These are phyloP conservation scores for Vitis vinifera DNA, from an alignment of 164 flowering plant genomes.

Conservation along the genomic window DNA sequence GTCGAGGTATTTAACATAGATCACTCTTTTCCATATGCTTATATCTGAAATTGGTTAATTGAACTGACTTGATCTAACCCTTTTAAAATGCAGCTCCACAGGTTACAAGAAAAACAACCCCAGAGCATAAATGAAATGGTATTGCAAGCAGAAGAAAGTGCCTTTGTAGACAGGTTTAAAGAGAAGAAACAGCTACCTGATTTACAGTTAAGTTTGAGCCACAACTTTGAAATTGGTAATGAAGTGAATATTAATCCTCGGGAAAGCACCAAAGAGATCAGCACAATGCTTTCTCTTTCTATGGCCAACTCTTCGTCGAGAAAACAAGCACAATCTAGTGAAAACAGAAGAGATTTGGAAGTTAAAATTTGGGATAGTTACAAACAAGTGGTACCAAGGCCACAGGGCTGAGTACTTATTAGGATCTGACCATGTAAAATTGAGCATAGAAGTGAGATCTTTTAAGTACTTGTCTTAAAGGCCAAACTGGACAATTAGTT, in stretches of 20 bases:
- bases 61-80: not conserved
- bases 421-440: conserved; percentile 7
- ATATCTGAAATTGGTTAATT: not conserved
- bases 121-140: not conserved
- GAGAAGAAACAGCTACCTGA: conserved; percentile 10
- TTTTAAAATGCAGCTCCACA: not conserved
- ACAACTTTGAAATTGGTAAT: not conserved
- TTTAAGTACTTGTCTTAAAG: no score
- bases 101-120: not conserved
- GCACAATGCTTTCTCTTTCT: conserved; percentile 43
- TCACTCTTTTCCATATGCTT: no score
- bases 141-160: conserved; percentile 1
- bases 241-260: not conserved
- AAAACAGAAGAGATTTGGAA: not conserved
- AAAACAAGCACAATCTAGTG: not conserved
- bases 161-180: not conserved
- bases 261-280: conserved; percentile 13
- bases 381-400: not conserved
- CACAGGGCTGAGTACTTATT: conserved; percentile 12
- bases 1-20: conserved; percentile 2
- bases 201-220: conserved; percentile 27
- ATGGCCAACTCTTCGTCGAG: conserved; percentile 20
- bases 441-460: no score
- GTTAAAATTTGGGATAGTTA: not conserved
- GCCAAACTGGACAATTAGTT: no score